phyloP scores from a whole-genome alignment of 192 early-diverging fungal genomes.

The Dissophora globulifera region DNA sequence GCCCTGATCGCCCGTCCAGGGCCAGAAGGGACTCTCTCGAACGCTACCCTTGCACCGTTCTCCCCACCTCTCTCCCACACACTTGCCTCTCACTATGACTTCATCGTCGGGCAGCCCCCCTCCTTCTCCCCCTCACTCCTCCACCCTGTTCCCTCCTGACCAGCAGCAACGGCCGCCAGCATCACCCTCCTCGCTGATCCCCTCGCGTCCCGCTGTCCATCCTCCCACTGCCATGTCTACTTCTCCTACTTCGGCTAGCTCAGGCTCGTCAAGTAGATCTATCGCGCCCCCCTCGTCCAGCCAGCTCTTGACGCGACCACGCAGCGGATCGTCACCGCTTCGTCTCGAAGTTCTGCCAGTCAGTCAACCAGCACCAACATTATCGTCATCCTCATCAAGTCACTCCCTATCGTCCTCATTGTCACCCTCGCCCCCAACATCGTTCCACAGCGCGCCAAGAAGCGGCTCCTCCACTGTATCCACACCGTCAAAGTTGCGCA shows the following conservation, averaged over 20 bases:
- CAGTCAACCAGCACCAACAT: neutral
- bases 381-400: neutral
- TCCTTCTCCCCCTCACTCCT: conserved; percentile 21
- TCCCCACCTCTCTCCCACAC: no score
- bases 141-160: conserved; percentile 2
- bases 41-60: no score
- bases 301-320: conserved; percentile 34
- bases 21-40: no score
- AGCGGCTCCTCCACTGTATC: conserved; percentile 22
- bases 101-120: neutral
- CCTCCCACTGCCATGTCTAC: neutral
- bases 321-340: conserved; percentile 39
- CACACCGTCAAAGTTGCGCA: conserved; percentile 35
- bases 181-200: neutral
- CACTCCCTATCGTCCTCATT: conserved; percentile 1
- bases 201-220: conserved; percentile 1
- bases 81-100: neutral
- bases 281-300: neutral
- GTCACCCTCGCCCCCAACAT: conserved; percentile 3
- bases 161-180: neutral
- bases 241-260: conserved; percentile 18
- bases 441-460: conserved; percentile 7
- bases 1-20: no score
- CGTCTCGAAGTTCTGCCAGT: conserved; percentile 40
- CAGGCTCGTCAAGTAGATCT: conserved; percentile 4